Percentiles rank a stretch among this genome's conserved stretches.
Conservation (phyloP, 805 yeast genomes). For the Kodamaea hsintzibuensis region DNA sequence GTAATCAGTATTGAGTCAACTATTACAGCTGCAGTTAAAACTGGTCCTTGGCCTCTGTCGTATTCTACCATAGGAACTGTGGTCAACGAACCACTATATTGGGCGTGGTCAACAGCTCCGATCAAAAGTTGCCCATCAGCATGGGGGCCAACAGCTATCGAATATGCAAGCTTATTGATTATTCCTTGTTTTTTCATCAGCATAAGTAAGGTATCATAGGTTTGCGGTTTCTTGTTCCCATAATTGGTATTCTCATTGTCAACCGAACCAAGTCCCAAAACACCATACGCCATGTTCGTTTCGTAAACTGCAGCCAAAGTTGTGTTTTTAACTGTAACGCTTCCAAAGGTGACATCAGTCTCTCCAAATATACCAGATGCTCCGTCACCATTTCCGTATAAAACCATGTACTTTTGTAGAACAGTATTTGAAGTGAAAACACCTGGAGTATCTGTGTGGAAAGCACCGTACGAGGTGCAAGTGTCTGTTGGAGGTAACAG, state of each 20-base stretch:
- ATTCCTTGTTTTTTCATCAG: constrained; percentile 58
- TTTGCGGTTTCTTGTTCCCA: constrained; percentile 59
- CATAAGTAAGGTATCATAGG: background rate
- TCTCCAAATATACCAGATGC: background rate
- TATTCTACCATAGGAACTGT: background rate
- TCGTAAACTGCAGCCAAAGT: constrained; percentile 11
- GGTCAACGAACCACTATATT: constrained; percentile 31
- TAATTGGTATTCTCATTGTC: constrained; percentile 33
- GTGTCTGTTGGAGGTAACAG: background rate
- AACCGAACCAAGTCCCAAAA: constrained; percentile 12
- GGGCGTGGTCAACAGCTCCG: constrained; percentile 70
- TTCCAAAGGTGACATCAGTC: constrained; percentile 6
- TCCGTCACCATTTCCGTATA: background rate
- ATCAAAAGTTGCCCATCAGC: constrained; percentile 56
- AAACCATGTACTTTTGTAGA: background rate
- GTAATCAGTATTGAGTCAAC: background rate
- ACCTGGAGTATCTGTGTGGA: background rate
- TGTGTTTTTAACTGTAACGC: constrained; percentile 9
- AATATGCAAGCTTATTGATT: constrained; percentile 56
- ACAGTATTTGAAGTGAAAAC: background rate
- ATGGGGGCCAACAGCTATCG: constrained; percentile 56
- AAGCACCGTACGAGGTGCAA: background rate
- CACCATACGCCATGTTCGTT: constrained; percentile 9
- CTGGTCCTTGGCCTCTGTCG: background rate
- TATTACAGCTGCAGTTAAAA: background rate